These are phyloP conservation scores for Aureoboletus auriporus DNA, from an alignment of 768 basidiomycete genomes.

Conservation along the genomic window DNA sequence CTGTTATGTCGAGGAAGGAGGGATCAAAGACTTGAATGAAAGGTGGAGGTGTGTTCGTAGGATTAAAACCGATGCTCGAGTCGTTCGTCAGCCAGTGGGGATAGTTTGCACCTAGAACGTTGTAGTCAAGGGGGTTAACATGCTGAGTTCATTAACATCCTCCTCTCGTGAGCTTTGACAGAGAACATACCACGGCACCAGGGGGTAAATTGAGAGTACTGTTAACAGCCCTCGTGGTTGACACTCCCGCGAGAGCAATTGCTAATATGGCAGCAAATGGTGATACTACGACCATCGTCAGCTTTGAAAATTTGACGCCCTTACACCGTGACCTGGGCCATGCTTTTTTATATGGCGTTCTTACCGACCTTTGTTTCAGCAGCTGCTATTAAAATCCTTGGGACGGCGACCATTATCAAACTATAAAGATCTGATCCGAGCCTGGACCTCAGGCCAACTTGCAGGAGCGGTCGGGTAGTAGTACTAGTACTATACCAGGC, in stretches of 20 bases:
- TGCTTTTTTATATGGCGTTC: no score
- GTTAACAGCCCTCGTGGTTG: background rate
- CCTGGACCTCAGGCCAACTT: no score
- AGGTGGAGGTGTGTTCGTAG: slow-evolving; percentile 52
- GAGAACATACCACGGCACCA: slow-evolving; percentile 18
- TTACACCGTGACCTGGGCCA: no score
- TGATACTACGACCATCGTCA: background rate
- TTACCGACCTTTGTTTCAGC: no score
- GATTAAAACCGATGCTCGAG: slow-evolving; percentile 50
- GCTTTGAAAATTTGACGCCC: no score
- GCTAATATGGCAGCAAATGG: background rate
- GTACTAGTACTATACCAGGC: no score
- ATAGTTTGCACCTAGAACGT: slow-evolving; percentile 46
- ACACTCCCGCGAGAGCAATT: slow-evolving; percentile 1
- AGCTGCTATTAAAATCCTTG: no score
- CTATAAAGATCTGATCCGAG: no score
- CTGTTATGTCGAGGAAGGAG: slow-evolving; percentile 58
- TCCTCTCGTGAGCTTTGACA: background rate
- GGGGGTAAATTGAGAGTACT: slow-evolving; percentile 9
- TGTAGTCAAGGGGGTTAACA: slow-evolving; percentile 47
- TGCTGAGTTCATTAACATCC: slow-evolving; percentile 32
- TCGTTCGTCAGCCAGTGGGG: slow-evolving; percentile 32
- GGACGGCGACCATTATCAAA: no score
- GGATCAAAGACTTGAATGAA: slow-evolving; percentile 57
- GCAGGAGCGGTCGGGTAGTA: no score